Conservation (phyloP, 306 rosid species). For the Trifolium pratense region DNA sequence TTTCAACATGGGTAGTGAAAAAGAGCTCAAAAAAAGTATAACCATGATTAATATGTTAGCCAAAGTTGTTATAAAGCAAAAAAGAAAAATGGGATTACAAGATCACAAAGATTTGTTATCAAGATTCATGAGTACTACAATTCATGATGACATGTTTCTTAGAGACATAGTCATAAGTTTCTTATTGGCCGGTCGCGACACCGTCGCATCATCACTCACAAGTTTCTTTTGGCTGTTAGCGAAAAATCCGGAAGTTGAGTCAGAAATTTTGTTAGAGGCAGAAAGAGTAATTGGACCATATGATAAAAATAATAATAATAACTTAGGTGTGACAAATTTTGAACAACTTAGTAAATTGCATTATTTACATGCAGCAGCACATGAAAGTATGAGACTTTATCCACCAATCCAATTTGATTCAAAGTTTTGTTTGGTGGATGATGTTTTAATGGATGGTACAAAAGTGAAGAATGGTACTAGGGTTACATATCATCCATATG, state of each 20-base stretch:
- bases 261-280: slow-evolving; percentile 57
- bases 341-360: slow-evolving; percentile 60
- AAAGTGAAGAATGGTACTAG: slow-evolving; percentile 71
- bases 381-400: slow-evolving; percentile 78
- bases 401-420: slow-evolving; percentile 91
- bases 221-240: slow-evolving; percentile 79
- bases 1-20: slow-evolving; percentile 71
- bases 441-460: slow-evolving; percentile 74
- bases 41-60: slow-evolving; percentile 59
- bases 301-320: not conserved
- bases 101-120: slow-evolving; percentile 68
- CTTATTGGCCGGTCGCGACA: slow-evolving; percentile 84
- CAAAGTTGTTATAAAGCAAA: slow-evolving; percentile 62
- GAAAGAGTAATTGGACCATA: slow-evolving; percentile 53
- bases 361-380: slow-evolving; percentile 65
- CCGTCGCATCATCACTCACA: slow-evolving; percentile 77
- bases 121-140: slow-evolving; percentile 60
- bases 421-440: slow-evolving; percentile 67
- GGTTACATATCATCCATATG: slow-evolving; percentile 87
- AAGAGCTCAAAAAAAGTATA: slow-evolving; percentile 50
- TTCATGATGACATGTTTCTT: slow-evolving; percentile 64
- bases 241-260: slow-evolving; percentile 51
- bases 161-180: slow-evolving; percentile 81
- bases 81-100: slow-evolving; percentile 49
- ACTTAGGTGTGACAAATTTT: slow-evolving; percentile 21